Percentiles rank a stretch among this genome's conserved stretches.
These are phyloP conservation scores for Euphrasia arctica DNA, from an alignment of 305 asterid species.

Conservation along the genomic window DNA sequence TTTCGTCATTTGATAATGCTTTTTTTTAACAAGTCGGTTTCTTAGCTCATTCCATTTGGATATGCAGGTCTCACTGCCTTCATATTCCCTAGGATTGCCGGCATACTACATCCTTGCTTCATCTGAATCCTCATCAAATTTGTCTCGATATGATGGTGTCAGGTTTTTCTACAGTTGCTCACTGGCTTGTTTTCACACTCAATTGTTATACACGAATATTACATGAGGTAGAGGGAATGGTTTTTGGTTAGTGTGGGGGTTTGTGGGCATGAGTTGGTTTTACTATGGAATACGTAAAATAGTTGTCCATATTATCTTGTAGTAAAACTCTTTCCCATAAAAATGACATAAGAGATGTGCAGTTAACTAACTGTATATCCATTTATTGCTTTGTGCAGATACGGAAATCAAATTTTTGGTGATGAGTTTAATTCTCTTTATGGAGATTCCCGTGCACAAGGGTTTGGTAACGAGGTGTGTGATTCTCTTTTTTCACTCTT, in stretches of 20 bases:
- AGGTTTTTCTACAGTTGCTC: slow-evolving; percentile 44
- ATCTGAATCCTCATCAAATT: slow-evolving; percentile 91
- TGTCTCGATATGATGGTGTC: slow-evolving; percentile 95
- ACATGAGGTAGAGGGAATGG: slow-evolving; percentile 1
- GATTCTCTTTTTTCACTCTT: slow-evolving; percentile 18
- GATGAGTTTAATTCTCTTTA: slow-evolving; percentile 78
- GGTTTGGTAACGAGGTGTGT: slow-evolving; percentile 90
- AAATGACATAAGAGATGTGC: slow-evolving; percentile 6
- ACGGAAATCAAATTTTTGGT: slow-evolving; percentile 73
- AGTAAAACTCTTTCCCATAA: background rate
- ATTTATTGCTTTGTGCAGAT: slow-evolving; percentile 39
- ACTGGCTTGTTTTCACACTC: too few species aligned
- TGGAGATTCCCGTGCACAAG: slow-evolving; percentile 77
- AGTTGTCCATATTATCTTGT: background rate
- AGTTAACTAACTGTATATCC: slow-evolving; percentile 9
- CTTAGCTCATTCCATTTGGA: slow-evolving; percentile 16
- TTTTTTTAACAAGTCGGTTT: slow-evolving; percentile 13
- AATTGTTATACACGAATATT: background rate
- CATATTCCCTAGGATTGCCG: slow-evolving; percentile 93
- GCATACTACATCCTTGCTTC: slow-evolving; percentile 96
- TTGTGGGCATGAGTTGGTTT: background rate
- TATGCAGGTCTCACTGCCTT: slow-evolving; percentile 79
- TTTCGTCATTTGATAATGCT: slow-evolving; percentile 6
- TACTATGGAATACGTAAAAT: background rate
- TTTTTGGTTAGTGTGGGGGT: background rate